Base-by-base conservation (phyloP, 306 rosid species). In the Pyrus communis region DNA sequence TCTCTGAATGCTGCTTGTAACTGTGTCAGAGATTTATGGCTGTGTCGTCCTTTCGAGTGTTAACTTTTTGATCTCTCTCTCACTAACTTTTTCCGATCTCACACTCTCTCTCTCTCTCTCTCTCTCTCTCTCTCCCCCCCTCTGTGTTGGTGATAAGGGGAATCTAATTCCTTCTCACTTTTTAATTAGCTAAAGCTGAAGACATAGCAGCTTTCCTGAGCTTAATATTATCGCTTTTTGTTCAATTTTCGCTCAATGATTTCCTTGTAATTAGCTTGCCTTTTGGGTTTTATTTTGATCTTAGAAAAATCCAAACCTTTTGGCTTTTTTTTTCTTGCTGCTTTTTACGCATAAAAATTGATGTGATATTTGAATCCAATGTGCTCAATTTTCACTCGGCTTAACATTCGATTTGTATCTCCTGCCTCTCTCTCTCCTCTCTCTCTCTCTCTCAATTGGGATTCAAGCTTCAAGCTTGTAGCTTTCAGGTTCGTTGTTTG, bases 141-240 rank as follows among this genome's bases (percentile, higher is more conserved):
- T 42, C 45, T 42, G 46, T 72, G 74, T 74, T 85, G 22, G 77
- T 60, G 75, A 51, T 80, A 45, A 17, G 68, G 75, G 75, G 82
- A 79, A 79, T 86, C 87, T 63, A 67, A 75, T 79, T 75, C 71
- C 61, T 49, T 73, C 51, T 70, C 66, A 73, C 82, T 77, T 88
- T 82, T 78, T 18, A 22, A 10, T 55, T 33, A 12, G 43, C 13
- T 64, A 28, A 62, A 30, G 75, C 71, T 80, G 81, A 42, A 52
- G 55, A 21, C 7, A 38, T 40, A 30, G 63, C 82, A 83, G 85
- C 84, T 73, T 84, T 81, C 59, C 62, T 77, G 55, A 22, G 22
- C 74, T 46, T 23, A 55, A 79, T 77, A 79, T 79, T 76, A 73
- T 78, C 59, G 78, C 80, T 82, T 81, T 82, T 70, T 51, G 76